Percentiles rank a stretch among this genome's conserved stretches.
phyloP scores from a whole-genome alignment of 23 red algal genomes.

The Chondrus crispus region DNA sequence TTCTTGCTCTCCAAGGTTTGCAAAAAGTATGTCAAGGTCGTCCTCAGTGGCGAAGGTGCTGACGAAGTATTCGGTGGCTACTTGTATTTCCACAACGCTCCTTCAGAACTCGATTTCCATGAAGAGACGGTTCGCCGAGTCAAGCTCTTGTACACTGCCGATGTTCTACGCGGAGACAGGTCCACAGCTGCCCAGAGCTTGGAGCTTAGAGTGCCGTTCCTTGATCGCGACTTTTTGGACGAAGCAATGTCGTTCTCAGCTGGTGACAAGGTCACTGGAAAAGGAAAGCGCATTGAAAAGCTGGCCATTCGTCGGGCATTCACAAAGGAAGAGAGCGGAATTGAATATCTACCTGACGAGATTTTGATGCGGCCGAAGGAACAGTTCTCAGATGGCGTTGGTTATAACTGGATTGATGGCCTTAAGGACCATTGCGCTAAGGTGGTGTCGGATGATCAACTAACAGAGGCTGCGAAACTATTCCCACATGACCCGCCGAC shows the following conservation, averaged over 20 bases:
- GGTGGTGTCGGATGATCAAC: slow-evolving; percentile 68
- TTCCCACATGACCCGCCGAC: slow-evolving; percentile 85
- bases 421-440: slow-evolving; percentile 79
- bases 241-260: slow-evolving; percentile 76
- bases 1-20: slow-evolving; percentile 69
- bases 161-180: slow-evolving; percentile 94
- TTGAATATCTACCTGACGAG: slow-evolving; percentile 74
- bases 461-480: slow-evolving; percentile 35
- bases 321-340: slow-evolving; percentile 67
- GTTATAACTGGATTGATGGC: slow-evolving; percentile 96
- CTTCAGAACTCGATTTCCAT: slow-evolving; percentile 72
- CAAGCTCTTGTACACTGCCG: slow-evolving; percentile 75
- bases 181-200: slow-evolving; percentile 92
- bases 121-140: slow-evolving; percentile 82
- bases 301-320: slow-evolving; percentile 76
- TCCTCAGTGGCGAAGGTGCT: slow-evolving; percentile 93
- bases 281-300: slow-evolving; percentile 75
- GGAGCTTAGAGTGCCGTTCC: slow-evolving; percentile 96
- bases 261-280: slow-evolving; percentile 63
- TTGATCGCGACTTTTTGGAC: slow-evolving; percentile 95
- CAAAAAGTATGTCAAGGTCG: slow-evolving; percentile 93
- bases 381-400: slow-evolving; percentile 93
- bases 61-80: slow-evolving; percentile 97
- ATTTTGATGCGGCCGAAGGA: slow-evolving; percentile 95
- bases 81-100: slow-evolving; percentile 94